These are phyloP conservation scores for Chenopodium suecicum DNA, from an alignment of 148 eudicot genomes.

Conservation along the genomic window DNA sequence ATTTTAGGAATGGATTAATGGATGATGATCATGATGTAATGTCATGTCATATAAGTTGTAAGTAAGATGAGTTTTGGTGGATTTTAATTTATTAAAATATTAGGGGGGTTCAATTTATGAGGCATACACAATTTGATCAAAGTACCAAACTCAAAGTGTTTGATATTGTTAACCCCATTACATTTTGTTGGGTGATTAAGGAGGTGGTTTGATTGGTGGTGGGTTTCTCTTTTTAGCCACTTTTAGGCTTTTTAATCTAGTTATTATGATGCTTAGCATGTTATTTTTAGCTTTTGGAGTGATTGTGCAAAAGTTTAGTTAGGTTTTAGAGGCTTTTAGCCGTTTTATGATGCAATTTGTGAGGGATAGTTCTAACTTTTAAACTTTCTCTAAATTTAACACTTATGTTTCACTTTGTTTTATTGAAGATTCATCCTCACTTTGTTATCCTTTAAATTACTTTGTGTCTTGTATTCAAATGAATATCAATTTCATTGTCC, in stretches of 20 bases:
- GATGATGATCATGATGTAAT: conserved; percentile 1
- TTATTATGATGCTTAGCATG: neutral
- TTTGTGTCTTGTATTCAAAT: too few relatives aligned
- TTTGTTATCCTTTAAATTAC: neutral
- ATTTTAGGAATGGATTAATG: neutral
- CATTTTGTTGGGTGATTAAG: conserved; percentile 23
- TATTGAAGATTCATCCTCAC: too few relatives aligned
- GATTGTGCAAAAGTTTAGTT: conserved; percentile 25
- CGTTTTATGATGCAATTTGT: neutral
- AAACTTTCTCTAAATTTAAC: conserved; percentile 5
- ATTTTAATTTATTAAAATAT: neutral
- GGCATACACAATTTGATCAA: neutral
- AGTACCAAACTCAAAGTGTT: neutral
- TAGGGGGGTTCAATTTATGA: neutral
- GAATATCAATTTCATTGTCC: too few relatives aligned
- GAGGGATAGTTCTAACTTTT: neutral
- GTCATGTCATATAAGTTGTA: conserved; percentile 22
- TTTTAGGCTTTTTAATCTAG: conserved; percentile 8
- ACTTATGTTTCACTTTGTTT: neutral
- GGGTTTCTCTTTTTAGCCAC: conserved; percentile 15
- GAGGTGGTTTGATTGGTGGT: conserved; percentile 20
- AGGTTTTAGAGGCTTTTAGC: conserved; percentile 4
- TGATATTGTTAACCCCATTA: conserved; percentile 27
- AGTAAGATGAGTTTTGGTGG: conserved; percentile 6
- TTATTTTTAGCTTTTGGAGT: conserved; percentile 3